Evolutionary conservation across 306 rosid species (phyloP).

Genomic region (Astragalus glycyphyllos): DNA sequence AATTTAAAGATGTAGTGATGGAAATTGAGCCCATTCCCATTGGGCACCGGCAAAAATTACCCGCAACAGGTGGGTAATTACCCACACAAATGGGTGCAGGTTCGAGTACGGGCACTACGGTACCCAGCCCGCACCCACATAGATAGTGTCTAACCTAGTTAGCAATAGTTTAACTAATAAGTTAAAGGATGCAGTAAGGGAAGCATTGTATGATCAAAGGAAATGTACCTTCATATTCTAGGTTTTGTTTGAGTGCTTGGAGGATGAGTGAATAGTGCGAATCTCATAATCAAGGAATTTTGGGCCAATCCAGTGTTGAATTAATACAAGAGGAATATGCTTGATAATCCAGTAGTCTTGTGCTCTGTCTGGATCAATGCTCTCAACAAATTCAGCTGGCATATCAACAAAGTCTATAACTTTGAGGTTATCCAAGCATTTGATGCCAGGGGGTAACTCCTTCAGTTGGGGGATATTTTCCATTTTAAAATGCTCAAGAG

Average conservation of each 20-base stretch:
- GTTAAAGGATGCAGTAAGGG: background rate
- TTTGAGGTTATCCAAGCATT: background rate
- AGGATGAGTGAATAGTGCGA: background rate
- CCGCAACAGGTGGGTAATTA: no score
- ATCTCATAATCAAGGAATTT: background rate
- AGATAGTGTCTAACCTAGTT: no score
- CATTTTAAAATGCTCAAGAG: background rate
- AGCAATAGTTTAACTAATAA: no score
- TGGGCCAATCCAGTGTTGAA: background rate
- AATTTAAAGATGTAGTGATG: no score
- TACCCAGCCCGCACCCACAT: no score
- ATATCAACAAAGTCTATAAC: background rate
- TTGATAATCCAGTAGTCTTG: slow-evolving; percentile 1
- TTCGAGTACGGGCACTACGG: no score
- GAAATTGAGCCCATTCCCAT: no score
- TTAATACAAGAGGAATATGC: background rate
- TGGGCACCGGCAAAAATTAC: no score
- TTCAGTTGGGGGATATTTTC: background rate
- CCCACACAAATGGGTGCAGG: no score
- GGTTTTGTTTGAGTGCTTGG: background rate
- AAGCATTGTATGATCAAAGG: no score
- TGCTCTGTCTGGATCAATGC: slow-evolving; percentile 12
- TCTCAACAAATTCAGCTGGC: slow-evolving; percentile 1
- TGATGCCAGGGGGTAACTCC: slow-evolving; percentile 13
- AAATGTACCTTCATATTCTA: background rate